Percentiles rank a stretch among this genome's conserved stretches.
Evolutionary conservation across 257 asterid species (phyloP).

Genomic region (Solanum chmielewskii): DNA sequence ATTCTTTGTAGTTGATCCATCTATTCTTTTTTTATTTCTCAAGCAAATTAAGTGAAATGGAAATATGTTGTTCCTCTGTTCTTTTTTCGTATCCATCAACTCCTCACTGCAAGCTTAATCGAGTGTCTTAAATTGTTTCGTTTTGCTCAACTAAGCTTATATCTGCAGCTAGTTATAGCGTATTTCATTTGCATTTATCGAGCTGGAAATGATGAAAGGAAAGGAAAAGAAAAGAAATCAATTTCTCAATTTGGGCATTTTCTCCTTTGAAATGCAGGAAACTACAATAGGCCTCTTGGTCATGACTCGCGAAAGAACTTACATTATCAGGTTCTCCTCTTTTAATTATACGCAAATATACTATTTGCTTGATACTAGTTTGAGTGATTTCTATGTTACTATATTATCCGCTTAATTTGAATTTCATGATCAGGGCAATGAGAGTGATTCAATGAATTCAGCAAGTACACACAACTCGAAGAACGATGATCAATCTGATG

Average conservation of each 20-base stretch:
- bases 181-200: background rate
- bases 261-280: conserved; percentile 9
- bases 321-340: conserved; percentile 3
- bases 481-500: background rate
- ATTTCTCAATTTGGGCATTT: background rate
- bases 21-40: background rate
- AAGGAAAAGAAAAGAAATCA: background rate
- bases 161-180: background rate
- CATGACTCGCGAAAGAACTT: background rate
- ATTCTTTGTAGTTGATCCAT: background rate
- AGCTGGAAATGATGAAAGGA: background rate
- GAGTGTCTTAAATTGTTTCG: background rate
- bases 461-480: background rate
- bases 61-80: background rate
- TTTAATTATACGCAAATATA: background rate
- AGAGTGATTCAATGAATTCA: background rate
- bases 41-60: background rate
- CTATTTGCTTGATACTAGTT: background rate
- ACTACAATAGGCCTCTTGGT: background rate
- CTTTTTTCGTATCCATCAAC: too few species aligned
- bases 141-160: background rate
- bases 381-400: background rate
- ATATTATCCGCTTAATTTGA: background rate
- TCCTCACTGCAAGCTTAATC: background rate
- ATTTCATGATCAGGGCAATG: background rate